These are phyloP conservation scores for Botrytis fragariae DNA, from an alignment of 2,329 filamentous ascomycete genomes.

Conservation along the genomic window DNA sequence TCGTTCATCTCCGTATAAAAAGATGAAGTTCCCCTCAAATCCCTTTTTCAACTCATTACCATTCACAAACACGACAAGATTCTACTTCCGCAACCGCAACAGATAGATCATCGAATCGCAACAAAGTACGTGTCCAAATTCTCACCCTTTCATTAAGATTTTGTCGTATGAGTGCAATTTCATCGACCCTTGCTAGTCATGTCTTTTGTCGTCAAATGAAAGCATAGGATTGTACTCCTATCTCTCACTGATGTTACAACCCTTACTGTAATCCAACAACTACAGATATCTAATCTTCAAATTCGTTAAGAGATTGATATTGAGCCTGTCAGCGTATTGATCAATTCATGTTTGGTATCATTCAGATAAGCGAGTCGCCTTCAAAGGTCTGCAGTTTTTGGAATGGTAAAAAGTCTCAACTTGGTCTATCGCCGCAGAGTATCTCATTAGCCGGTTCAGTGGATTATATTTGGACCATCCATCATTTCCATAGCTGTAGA, in stretches of 20 bases:
- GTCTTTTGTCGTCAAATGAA: neutral
- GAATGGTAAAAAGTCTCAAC: neutral
- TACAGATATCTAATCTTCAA: neutral
- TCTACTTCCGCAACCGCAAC: neutral
- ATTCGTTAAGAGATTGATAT: neutral
- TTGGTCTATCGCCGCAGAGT: neutral
- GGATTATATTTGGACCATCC: neutral
- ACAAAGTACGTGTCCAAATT: neutral
- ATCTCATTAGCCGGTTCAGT: neutral
- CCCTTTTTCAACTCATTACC: neutral
- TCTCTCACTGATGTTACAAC: neutral
- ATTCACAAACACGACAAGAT: neutral
- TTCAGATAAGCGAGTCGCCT: neutral
- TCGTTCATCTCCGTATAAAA: neutral
- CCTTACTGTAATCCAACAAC: neutral
- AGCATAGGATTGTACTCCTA: neutral
- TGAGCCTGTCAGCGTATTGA: neutral
- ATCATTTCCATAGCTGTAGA: neutral
- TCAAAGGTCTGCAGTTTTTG: neutral
- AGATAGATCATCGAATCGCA: neutral
- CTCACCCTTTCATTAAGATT: neutral
- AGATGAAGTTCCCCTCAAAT: neutral
- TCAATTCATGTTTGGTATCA: neutral
- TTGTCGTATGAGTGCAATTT: neutral
- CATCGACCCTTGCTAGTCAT: neutral